phyloP scores from a whole-genome alignment of 177 flowering plant species.

The Vitis hybrid region DNA sequence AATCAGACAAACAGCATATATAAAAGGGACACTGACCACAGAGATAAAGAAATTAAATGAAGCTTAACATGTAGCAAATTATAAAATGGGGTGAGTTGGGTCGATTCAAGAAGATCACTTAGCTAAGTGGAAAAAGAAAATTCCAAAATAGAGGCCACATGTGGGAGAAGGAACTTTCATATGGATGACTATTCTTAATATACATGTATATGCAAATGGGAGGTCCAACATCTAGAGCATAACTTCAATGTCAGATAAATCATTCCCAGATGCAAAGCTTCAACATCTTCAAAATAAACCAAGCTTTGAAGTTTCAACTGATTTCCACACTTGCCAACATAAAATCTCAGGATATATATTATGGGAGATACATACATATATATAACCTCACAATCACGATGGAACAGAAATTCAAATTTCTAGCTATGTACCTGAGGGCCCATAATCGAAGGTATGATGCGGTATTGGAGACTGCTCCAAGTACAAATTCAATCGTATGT shows the following conservation, averaged over 20 bases:
- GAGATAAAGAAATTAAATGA: background rate
- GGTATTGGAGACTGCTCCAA: slow-evolving; percentile 95
- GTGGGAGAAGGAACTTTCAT: background rate
- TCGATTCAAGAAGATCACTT: background rate
- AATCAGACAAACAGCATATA: background rate
- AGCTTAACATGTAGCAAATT: background rate
- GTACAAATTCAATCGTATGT: slow-evolving; percentile 98
- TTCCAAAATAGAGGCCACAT: background rate
- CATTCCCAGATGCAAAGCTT: too few relatives aligned
- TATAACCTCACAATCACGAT: background rate
- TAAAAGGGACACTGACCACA: background rate
- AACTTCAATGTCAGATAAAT: too few relatives aligned
- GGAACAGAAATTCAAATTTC: slow-evolving; percentile 1
- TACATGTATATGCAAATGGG: background rate
- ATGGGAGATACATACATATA: too few relatives aligned
- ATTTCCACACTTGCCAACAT: too few relatives aligned
- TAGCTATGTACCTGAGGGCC: slow-evolving; percentile 81
- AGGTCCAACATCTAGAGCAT: background rate
- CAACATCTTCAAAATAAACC: too few relatives aligned
- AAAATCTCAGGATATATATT: too few relatives aligned
- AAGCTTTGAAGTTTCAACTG: too few relatives aligned
- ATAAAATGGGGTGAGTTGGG: background rate
- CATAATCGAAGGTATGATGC: slow-evolving; percentile 97
- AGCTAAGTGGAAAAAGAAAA: background rate
- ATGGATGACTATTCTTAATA: background rate